Evolutionary conservation across 2,329 filamentous ascomycete genomes (phyloP), one percentile per base, ranked within the genome.

Genomic region (Aspergillus melleus): DNA sequence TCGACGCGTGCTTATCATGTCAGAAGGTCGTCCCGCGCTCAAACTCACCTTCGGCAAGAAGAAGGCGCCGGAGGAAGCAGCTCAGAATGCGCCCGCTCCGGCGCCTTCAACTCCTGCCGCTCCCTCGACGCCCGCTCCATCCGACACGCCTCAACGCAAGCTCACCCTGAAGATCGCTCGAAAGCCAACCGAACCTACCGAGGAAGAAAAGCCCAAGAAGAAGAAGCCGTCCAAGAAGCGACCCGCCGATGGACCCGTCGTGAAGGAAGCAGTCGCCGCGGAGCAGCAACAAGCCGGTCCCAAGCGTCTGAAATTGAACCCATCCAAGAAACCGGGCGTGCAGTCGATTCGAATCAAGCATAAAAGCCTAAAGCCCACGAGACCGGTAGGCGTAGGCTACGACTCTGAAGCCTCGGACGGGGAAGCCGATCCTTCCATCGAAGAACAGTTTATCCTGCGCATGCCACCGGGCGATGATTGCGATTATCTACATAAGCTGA

Each of bases 351-450:
- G 85, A 56, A 78, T 91, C 59, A 89, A 87, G 69, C 81, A 86
- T 52, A 86, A 88, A 67, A 89, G 88, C n/a, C 84, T 87, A 63
- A 82, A 86, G 1, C 89, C 90, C 6, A 80, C 84, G 32, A 85
- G 91, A 64, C 87, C 88, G 5, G 85, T 86, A 1, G 95, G 95
- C 54, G 92, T 96, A 58, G 95, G 94, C 8, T 99, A 98, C 76
- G 95, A 99, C 74, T 97, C 93, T 3, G 95, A 98, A 76, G 92
- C 93, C 12, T 95, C 92, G 57, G 95, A 98, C 71, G 87, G 89
- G 14, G 95, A 99, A 75, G 77, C 81, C 10, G 95, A 99, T 70
- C 95, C 95, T 0, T 84, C 90, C 1, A 91, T 96, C 61, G 94
- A 98, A 75, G 90, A 94, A 70, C 89, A 96, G 64, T 91, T 98